Evolutionary conservation across 305 asterid species (phyloP), one percentile per base, ranked within the genome.

Genomic region (Fraxinus greggii): DNA sequence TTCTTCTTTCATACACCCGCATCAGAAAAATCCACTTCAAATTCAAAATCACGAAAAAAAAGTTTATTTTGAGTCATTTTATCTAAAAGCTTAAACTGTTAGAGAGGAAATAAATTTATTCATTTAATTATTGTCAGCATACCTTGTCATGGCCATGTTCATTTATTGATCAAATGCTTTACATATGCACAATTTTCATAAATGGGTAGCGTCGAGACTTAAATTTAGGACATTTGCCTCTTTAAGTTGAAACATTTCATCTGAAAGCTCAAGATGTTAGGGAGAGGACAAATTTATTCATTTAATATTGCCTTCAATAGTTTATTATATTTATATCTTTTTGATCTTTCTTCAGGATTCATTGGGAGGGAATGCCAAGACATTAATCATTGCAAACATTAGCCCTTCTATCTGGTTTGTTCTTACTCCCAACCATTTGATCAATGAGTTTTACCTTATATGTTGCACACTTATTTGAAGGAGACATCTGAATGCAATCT

Each of bases 301-400:
- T 32, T n/a, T 72, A 72, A 31, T 17, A 33, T 32, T 72, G 28
- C 48, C 48, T 72, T 33, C 40, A 72, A 32, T 19, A 17, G 28
- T 72, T n/a, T 7, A 72, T 33, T 54, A 17, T 29, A 33, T 26
- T 40, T 76, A 40, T 70, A 42, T 78, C 67, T 24, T 79, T 42
- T 77, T 24, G 19, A 61, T 59, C 59, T 29, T 81, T 79, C 54
- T 85, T 69, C 92, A 94, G 98, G 99, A 96, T 75, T 96, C 99
- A 7, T 85, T 96, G 72, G 99, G 99, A 78, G 99, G 99, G 86
- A 96, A 96, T 90, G 97, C 98, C 83, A 96, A 96, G 88, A 96
- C 99, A 86, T 88, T 87, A 78, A 96, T 96, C 80, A 93, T 96
- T 33, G 99, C 99, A 74, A 96, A 96, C 83, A 90, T 96, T 69